A percentile compares a stretch with the other conserved stretches of the same genome.
Conservation (phyloP, 2,329 filamentous ascomycete species). For the Nigrospora osmanthi region DNA sequence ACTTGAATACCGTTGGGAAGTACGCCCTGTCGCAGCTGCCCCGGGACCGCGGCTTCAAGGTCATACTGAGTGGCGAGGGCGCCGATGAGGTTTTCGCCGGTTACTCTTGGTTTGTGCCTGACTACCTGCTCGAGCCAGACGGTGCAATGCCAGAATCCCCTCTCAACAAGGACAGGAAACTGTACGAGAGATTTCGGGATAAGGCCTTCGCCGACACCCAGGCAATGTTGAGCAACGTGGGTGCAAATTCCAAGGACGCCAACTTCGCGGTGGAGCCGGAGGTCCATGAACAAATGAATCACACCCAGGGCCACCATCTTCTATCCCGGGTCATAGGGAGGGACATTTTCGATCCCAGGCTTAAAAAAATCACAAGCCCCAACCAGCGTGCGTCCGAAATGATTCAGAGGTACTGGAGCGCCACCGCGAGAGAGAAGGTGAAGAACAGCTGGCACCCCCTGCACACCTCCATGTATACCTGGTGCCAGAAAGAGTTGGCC, state of each 20-base stretch:
- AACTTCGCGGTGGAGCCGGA: too few species aligned
- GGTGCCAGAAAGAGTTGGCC: constrained; percentile 7
- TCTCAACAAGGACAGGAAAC: constrained; percentile 3
- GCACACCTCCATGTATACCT: constrained; percentile 8
- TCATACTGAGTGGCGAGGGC: constrained; percentile 10
- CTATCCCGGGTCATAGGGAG: too few species aligned
- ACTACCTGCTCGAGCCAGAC: constrained; percentile 8
- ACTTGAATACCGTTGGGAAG: constrained; percentile 40
- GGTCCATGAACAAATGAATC: too few species aligned
- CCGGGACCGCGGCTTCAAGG: constrained; percentile 30
- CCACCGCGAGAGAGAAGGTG: constrained; percentile 1
- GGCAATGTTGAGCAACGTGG: not conserved
- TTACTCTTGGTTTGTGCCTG: constrained; percentile 8
- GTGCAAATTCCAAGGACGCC: too few species aligned
- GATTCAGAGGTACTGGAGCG: not conserved
- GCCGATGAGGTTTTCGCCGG: constrained; percentile 10
- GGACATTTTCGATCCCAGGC: too few species aligned
- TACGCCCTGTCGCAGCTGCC: constrained; percentile 33
- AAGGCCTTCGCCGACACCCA: not conserved
- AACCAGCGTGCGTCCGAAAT: too few species aligned
- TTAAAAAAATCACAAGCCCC: too few species aligned
- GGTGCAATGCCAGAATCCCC: constrained; percentile 1
- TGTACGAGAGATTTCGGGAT: constrained; percentile 1
- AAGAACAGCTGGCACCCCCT: constrained; percentile 7
- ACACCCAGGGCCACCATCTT: too few species aligned